These are phyloP conservation scores for Stachybotrys chlorohalonatus DNA, from an alignment of 2,329 filamentous ascomycete genomes.

Conservation along the genomic window DNA sequence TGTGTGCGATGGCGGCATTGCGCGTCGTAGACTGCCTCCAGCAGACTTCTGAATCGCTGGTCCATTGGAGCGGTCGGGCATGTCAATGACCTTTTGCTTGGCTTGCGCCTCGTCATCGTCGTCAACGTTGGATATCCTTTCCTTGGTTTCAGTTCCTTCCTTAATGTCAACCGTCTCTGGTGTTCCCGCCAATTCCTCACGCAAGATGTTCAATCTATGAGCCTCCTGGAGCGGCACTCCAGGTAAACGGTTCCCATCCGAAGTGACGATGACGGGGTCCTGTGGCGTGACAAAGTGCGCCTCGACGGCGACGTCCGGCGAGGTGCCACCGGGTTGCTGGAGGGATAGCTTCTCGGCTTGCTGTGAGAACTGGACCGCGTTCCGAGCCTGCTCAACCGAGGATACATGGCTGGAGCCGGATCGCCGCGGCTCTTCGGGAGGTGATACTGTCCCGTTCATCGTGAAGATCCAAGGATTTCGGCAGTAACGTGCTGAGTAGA, in stretches of 20 bases:
- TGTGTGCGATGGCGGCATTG: slow-evolving; percentile 58
- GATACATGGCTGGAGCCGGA: not conserved
- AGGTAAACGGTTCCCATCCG: slow-evolving; percentile 57
- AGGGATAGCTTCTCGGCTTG: slow-evolving; percentile 52
- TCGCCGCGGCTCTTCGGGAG: not conserved
- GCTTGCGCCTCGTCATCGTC: slow-evolving; percentile 17
- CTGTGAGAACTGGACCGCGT: slow-evolving; percentile 47
- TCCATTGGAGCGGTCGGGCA: slow-evolving; percentile 20
- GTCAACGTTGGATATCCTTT: slow-evolving; percentile 20
- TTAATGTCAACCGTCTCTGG: slow-evolving; percentile 16
- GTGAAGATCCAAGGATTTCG: not conserved
- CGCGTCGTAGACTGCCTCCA: slow-evolving; percentile 33
- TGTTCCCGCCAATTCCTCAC: slow-evolving; percentile 33
- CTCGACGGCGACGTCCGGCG: slow-evolving; percentile 42
- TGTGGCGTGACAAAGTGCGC: slow-evolving; percentile 60
- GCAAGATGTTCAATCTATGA: slow-evolving; percentile 57
- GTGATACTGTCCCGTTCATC: not conserved
- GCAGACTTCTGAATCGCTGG: slow-evolving; percentile 31
- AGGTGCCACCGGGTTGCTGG: slow-evolving; percentile 18
- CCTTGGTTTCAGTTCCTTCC: slow-evolving; percentile 13
- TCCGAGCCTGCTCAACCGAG: slow-evolving; percentile 17
- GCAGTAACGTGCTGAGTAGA: not conserved
- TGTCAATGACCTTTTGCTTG: slow-evolving; percentile 12
- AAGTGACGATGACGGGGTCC: slow-evolving; percentile 62
- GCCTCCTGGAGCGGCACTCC: slow-evolving; percentile 63